Percentiles rank a stretch among this genome's conserved stretches.
Evolutionary conservation across 2,329 filamentous ascomycete genomes (phyloP).

Genomic region (Talaromyces sp.): DNA sequence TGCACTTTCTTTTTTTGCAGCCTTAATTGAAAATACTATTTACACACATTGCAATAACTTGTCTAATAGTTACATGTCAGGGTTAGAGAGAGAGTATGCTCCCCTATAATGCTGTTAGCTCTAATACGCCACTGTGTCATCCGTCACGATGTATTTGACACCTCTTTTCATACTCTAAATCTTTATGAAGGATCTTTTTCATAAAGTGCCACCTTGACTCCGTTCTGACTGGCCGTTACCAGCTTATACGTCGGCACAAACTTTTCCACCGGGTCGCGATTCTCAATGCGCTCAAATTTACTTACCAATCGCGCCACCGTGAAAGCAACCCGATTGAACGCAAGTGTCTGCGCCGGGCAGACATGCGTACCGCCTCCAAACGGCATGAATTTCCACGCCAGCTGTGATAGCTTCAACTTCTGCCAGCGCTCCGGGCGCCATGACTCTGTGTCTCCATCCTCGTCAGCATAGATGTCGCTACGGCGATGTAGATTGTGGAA

Average conservation of each 20-base stretch:
- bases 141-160: neutral
- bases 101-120: too few relatives aligned
- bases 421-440: conserved; percentile 47
- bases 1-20: neutral
- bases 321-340: conserved; percentile 5
- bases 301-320: conserved; percentile 1
- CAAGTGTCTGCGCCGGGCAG: conserved; percentile 15
- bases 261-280: conserved; percentile 2
- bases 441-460: conserved; percentile 35
- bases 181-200: neutral
- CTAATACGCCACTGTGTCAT: neutral
- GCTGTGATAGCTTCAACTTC: conserved; percentile 42
- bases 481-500: conserved; percentile 68
- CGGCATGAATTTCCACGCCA: conserved; percentile 35
- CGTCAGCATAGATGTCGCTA: conserved; percentile 42
- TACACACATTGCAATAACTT: neutral
- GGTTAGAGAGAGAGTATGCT: neutral
- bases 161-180: neutral
- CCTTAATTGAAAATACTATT: neutral
- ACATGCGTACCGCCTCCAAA: conserved; percentile 21
- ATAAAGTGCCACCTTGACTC: conserved; percentile 7
- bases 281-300: conserved; percentile 5
- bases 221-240: conserved; percentile 8
- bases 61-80: neutral
- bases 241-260: conserved; percentile 8